Base-by-base conservation (phyloP, 2,329 filamentous ascomycete genomes). In the Aureobasidium uvarum region DNA sequence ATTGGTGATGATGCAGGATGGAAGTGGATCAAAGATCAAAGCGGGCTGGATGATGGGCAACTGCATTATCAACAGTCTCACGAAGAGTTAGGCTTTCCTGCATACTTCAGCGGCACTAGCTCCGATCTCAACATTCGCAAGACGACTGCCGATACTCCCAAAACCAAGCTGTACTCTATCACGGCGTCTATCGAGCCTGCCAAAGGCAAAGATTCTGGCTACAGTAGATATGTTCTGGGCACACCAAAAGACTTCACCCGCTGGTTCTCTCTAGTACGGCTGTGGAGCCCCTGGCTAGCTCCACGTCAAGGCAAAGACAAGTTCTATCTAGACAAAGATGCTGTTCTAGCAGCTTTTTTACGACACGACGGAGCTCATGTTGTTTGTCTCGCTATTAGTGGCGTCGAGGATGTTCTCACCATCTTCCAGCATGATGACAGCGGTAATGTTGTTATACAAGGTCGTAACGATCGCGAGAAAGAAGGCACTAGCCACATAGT, bases 221-320 rank as follows among this genome's bases (percentile, higher is more conserved):
- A 83, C 63, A 83, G 81, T 36, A 79, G 83, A 55, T 74, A 87
- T 36, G 76, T 79, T 2, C 77, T 96, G 0, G 91, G 91, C 0
- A 77, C 78, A 1, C 89, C 90, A 0, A 88, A 84, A 71, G 83
- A 84, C 48, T 77, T 85, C 59, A 83, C 84, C 72, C 88, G 89
- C 70, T 96, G 92, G 86, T 94, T 96, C 74, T 86, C 91, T 8
- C 78, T 96, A 14, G 87, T 96, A 5, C 86, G 92, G 20, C 81
- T 91, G 3, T 95, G 88, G 86, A 84, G 84, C 39, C 89, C 92
- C 1, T 98, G 94, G 94, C 79, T 96, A 13, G 91, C 89, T 8
- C 94, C 94, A n/a, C 83, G 92, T 45, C 93, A 97, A 74, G 93
- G 93, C 14, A 86, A 84, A 68, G 76, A 80, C 3, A 78, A 78